phyloP scores from a whole-genome alignment of 441 rosid genomes.

The Dalechampia spathulata region DNA sequence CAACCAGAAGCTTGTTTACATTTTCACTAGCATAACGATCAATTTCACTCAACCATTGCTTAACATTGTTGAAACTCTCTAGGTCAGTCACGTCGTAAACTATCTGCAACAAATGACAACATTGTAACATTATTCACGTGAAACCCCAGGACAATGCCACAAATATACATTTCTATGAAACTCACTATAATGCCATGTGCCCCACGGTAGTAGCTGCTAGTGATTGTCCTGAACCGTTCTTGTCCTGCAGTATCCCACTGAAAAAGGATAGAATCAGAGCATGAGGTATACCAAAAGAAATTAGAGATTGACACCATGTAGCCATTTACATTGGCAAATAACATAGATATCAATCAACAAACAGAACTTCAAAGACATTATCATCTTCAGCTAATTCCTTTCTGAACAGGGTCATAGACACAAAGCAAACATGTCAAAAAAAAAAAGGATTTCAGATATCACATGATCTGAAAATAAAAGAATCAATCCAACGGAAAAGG shows the following conservation, averaged over 20 bases:
- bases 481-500: background rate
- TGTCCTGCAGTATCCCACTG: constrained; percentile 87
- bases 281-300: background rate
- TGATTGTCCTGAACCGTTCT: constrained; percentile 66
- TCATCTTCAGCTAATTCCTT: no score
- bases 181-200: constrained; percentile 64
- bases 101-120: constrained; percentile 57
- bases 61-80: constrained; percentile 81
- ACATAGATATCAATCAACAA: background rate
- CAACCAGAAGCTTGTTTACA: constrained; percentile 81
- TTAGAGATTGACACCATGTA: background rate
- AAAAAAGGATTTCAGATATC: background rate
- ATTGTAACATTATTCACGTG: no score
- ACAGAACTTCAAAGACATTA: no score
- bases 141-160: constrained; percentile 25
- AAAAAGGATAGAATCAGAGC: constrained; percentile 36
- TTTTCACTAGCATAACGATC: constrained; percentile 83
- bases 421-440: background rate
- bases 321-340: background rate
- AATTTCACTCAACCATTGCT: constrained; percentile 78
- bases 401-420: no score
- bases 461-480: background rate
- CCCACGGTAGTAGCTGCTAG: constrained; percentile 71
- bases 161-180: constrained; percentile 55
- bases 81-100: constrained; percentile 80